These are phyloP conservation scores for Malassezia caprae DNA, from an alignment of 1,284 basidiomycete genomes.

Conservation along the genomic window DNA sequence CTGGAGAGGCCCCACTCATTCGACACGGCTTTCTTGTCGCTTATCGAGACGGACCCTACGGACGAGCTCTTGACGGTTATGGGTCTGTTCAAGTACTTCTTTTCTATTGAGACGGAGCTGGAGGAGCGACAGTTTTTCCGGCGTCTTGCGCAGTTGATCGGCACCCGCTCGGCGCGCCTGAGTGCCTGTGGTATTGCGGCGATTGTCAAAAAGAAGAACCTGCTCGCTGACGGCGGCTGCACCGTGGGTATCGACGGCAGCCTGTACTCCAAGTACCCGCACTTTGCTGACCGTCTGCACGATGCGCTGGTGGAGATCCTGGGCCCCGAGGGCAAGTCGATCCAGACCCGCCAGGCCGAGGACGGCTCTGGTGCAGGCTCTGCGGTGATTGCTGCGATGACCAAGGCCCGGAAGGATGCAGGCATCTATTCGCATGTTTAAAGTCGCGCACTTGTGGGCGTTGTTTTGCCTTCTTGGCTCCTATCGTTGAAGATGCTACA, in stretches of 20 bases:
- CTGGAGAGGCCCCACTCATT: conserved; percentile 82
- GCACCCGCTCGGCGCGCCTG: conserved; percentile 42
- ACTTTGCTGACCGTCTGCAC: conserved; percentile 41
- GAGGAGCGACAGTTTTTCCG: conserved; percentile 44
- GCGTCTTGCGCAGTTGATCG: conserved; percentile 61
- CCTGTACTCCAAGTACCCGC: conserved; percentile 43
- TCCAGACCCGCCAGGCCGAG: conserved; percentile 41
- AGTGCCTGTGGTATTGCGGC: conserved; percentile 44
- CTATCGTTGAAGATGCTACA: conserved; percentile 12
- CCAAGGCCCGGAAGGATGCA: conserved; percentile 30
- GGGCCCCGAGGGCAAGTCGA: conserved; percentile 37
- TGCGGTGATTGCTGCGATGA: conserved; percentile 46
- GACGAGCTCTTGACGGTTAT: conserved; percentile 92
- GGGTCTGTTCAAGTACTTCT: conserved; percentile 66
- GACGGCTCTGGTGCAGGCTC: conserved; percentile 44
- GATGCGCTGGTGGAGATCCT: conserved; percentile 45
- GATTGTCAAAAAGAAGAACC: conserved; percentile 42
- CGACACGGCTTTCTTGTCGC: conserved; percentile 89
- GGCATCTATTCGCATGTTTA: conserved; percentile 28
- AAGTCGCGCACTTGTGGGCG: background rate
- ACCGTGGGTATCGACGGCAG: conserved; percentile 41
- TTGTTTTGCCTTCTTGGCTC: background rate
- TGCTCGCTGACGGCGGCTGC: conserved; percentile 33
- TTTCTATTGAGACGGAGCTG: conserved; percentile 41
- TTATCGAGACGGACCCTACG: conserved; percentile 97